Evolutionary conservation across 2,329 filamentous ascomycete genomes (phyloP).

Genomic region (Hymenoscyphus albidus): DNA sequence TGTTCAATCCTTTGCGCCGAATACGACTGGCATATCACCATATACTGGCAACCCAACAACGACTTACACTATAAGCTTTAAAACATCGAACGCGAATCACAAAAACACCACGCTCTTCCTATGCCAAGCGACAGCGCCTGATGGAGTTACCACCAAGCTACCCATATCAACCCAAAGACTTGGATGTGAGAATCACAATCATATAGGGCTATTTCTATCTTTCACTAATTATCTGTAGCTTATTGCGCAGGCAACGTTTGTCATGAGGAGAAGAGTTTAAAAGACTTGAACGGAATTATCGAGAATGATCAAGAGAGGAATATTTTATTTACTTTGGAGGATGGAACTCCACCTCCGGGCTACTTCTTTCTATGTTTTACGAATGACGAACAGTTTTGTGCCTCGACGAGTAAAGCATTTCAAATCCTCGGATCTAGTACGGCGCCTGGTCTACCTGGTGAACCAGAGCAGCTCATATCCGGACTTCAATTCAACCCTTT

Average conservation of each 20-base stretch:
- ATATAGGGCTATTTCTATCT: neutral
- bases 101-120: slow-evolving; percentile 4
- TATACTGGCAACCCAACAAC: neutral
- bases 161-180: neutral
- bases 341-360: neutral
- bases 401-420: neutral
- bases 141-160: neutral
- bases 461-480: neutral
- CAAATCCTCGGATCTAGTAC: neutral
- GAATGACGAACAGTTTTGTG: neutral
- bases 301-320: neutral
- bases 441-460: too few relatives aligned
- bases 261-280: neutral
- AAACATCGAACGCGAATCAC: neutral
- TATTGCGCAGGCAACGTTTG: neutral
- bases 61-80: neutral
- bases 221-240: neutral
- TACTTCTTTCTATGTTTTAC: neutral
- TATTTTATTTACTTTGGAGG: neutral
- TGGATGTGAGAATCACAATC: neutral
- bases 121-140: neutral
- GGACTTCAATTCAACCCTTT: neutral
- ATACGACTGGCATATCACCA: too few relatives aligned
- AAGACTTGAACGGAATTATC: neutral
- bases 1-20: too few relatives aligned